Conservation (phyloP, 148 eudicot species). For the Persicaria maculosa region DNA sequence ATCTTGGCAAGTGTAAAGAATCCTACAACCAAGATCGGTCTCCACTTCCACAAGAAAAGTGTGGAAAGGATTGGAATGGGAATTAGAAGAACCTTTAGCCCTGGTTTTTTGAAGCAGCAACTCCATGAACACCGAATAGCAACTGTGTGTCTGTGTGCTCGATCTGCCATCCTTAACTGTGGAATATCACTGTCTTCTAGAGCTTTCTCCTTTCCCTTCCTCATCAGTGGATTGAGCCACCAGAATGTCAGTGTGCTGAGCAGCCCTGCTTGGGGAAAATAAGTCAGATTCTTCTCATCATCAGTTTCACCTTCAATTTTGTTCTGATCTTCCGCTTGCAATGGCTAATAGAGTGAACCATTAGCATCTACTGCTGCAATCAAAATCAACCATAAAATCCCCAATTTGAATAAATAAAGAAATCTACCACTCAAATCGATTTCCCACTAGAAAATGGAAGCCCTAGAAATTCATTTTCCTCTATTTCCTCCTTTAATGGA, state of each 20-base stretch:
- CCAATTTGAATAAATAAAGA: no score
- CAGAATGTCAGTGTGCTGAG: no score
- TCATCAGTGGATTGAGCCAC: conserved; percentile 19
- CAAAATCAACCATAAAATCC: no score
- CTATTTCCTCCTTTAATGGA: no score
- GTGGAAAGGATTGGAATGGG: conserved; percentile 13
- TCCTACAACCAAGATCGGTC: conserved; percentile 20
- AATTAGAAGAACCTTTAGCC: conserved; percentile 6
- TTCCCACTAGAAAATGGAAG: no score
- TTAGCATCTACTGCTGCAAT: no score
- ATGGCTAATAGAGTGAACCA: conserved; percentile 17
- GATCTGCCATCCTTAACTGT: conserved; percentile 26
- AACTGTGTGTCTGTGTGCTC: conserved; percentile 23
- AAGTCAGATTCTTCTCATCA: conserved; percentile 20
- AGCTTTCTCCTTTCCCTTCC: conserved; percentile 33
- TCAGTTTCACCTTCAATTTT: not conserved
- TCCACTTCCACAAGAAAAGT: conserved; percentile 33
- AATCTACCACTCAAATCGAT: no score
- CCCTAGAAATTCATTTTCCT: no score
- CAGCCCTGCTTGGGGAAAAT: conserved; percentile 33
- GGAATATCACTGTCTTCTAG: conserved; percentile 43
- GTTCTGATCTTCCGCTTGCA: conserved; percentile 16
- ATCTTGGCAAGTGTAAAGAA: conserved; percentile 18
- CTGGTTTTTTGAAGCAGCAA: conserved; percentile 11
- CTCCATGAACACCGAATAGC: conserved; percentile 31